phyloP scores from a whole-genome alignment of 192 early-diverging fungal species.

The Paraglomus brasilianum region DNA sequence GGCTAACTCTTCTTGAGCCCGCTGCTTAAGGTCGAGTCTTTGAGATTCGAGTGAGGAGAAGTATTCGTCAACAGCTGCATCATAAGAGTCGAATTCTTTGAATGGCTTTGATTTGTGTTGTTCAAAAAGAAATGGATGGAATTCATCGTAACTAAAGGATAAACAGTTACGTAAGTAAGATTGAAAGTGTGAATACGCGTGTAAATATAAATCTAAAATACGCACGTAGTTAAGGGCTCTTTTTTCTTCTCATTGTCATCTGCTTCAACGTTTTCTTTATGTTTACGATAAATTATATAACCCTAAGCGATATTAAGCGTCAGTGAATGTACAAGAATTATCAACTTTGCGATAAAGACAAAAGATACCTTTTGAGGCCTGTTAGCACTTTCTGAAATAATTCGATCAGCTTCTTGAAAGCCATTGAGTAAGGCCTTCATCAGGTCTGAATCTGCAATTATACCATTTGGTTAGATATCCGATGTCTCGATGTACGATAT shows the following conservation, averaged over 20 bases:
- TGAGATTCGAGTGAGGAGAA: conserved; percentile 90
- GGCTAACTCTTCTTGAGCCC: conserved; percentile 71
- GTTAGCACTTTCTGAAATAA: conserved; percentile 56
- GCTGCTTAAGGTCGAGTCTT: conserved; percentile 66
- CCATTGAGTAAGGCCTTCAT: conserved; percentile 60
- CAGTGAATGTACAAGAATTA: background rate
- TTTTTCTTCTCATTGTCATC: conserved; percentile 33
- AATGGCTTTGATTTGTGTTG: conserved; percentile 51
- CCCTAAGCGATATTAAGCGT: conserved; percentile 42
- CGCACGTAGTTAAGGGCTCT: background rate
- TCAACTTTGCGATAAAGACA: background rate
- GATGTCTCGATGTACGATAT: background rate
- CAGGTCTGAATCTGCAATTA: conserved; percentile 49
- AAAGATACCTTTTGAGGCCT: conserved; percentile 41
- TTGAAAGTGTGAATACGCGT: background rate
- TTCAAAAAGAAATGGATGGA: conserved; percentile 69
- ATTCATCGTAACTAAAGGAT: conserved; percentile 59
- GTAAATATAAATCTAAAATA: background rate
- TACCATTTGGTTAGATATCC: background rate
- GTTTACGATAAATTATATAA: conserved; percentile 55
- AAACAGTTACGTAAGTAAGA: background rate
- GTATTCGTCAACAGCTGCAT: conserved; percentile 87
- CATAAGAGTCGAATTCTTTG: conserved; percentile 75
- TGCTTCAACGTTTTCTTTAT: conserved; percentile 39
- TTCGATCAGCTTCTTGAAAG: conserved; percentile 70